These are phyloP conservation scores for Curvularia spicifera DNA, from an alignment of 2,329 filamentous ascomycete genomes.

Conservation along the genomic window DNA sequence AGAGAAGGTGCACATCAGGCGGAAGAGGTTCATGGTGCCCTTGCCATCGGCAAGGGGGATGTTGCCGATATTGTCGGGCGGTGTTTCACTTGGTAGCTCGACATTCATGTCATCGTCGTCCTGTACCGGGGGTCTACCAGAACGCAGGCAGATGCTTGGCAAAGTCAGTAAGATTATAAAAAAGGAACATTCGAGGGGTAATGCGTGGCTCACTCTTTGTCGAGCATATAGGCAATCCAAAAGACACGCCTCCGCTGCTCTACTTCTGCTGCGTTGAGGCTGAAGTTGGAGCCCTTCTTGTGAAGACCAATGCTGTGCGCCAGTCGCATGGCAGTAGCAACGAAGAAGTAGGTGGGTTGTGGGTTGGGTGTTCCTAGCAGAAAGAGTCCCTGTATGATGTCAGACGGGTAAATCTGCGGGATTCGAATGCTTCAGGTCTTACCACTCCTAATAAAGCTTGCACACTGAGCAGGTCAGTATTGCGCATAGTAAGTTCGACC, in stretches of 20 bases:
- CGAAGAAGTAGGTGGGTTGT: conserved; percentile 88
- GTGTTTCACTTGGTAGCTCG: conserved; percentile 88
- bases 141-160: conserved; percentile 68
- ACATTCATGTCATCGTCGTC: conserved; percentile 93
- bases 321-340: conserved; percentile 87
- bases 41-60: conserved; percentile 88
- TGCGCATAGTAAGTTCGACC: conserved; percentile 91
- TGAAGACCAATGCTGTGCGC: conserved; percentile 95
- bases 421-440: conserved; percentile 25
- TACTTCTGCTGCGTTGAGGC: conserved; percentile 89
- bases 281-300: conserved; percentile 90
- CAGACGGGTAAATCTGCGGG: conserved; percentile 13
- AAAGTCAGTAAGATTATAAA: conserved; percentile 23
- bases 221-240: conserved; percentile 77
- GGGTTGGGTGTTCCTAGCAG: conserved; percentile 96
- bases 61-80: conserved; percentile 90
- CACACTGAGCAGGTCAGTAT: conserved; percentile 92
- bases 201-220: conserved; percentile 65
- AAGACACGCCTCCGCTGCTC: conserved; percentile 85
- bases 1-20: conserved; percentile 88
- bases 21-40: conserved; percentile 93
- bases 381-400: conserved; percentile 70
- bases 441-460: conserved; percentile 92
- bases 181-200: background rate
- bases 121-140: conserved; percentile 73